Evolutionary conservation across 2,329 filamentous ascomycete genomes (phyloP), one percentile per base, ranked within the genome.

Genomic region (Monilinia polystroma): DNA sequence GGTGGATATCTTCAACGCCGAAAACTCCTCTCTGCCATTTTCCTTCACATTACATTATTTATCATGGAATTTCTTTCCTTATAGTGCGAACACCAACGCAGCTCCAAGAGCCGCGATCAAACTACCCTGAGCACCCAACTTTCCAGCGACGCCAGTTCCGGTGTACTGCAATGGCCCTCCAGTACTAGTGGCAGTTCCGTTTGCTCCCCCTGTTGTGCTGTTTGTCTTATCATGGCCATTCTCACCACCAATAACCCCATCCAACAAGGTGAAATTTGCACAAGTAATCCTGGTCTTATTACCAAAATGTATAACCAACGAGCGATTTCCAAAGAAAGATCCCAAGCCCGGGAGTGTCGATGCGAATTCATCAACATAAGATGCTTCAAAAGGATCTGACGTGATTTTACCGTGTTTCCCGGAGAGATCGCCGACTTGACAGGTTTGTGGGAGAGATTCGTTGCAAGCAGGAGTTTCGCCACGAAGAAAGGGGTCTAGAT

Each of bases 371-470:
- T 91, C 88, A 67, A 77, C 74, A 78, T 85, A 90, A 59, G 77
- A 79, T 66, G 76, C 77, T 38, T 76, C 74, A 74, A 83, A 87
- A 16, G 82, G 79, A 69, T 83, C 81, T 38, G 77, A 76, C 35
- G 77, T 80, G 73, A 90, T 84, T 68, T 82, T 81, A 69, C 90
- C 90, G 73, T 89, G 81, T 80, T 94, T 94, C 75, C 91, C 91
- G 72, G 85, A 85, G 66, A 93, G 81, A 76, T 94, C 91, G 70
- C 91, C 91, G 14, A 91, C 85, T 78, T 94, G 86, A 80, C 91
- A 95, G 12, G 85, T 87, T 69, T 84, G 78, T 10, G 88, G 88
- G 8, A 79, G 75, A 12, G 75, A 72, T 14, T 78, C 49, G 73
- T 92, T 81, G 78, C 91, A 94, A 6, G 83, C 73, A 5, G 87